phyloP scores from a whole-genome alignment of 1,139 yeast genomes.

The Yamadazyma pseudoaaseri region DNA sequence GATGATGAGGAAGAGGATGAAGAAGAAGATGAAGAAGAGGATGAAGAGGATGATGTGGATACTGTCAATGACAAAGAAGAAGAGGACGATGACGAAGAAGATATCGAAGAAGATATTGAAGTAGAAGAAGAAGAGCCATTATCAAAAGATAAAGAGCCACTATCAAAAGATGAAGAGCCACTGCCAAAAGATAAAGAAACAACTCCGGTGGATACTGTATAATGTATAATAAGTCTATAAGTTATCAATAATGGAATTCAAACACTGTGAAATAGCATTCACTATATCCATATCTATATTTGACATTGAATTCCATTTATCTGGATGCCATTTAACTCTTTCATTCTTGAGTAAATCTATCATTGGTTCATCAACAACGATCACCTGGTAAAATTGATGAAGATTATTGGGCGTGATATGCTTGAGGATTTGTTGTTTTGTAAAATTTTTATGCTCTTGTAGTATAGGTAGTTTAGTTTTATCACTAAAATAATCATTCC shows the following conservation, averaged over 20 bases:
- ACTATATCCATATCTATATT: slow-evolving; percentile 25
- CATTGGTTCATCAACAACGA: slow-evolving; percentile 15
- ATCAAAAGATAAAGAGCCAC: no score
- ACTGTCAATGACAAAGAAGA: slow-evolving; percentile 26
- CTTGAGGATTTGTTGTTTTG: slow-evolving; percentile 17
- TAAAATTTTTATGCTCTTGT: slow-evolving; percentile 7
- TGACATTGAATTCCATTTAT: slow-evolving; percentile 37
- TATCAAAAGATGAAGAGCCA: no score
- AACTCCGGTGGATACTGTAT: slow-evolving; percentile 12
- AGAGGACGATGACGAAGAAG: slow-evolving; percentile 37
- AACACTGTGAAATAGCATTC: slow-evolving; percentile 20
- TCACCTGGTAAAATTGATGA: slow-evolving; percentile 24
- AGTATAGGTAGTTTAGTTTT: slow-evolving; percentile 21
- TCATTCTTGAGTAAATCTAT: slow-evolving; percentile 43
- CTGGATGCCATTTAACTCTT: slow-evolving; percentile 71
- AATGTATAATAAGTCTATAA: neutral
- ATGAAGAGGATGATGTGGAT: slow-evolving; percentile 54
- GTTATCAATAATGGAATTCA: slow-evolving; percentile 10
- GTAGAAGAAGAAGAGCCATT: slow-evolving; percentile 13
- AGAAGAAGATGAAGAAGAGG: slow-evolving; percentile 58
- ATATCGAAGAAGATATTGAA: slow-evolving; percentile 24
- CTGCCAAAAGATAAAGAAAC: slow-evolving; percentile 9
- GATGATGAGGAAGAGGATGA: slow-evolving; percentile 56
- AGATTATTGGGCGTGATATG: slow-evolving; percentile 23
- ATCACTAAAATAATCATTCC: slow-evolving; percentile 17